Evolutionary conservation across 2,329 filamentous ascomycete species (phyloP).

Genomic region (Colletotrichum scovillei): DNA sequence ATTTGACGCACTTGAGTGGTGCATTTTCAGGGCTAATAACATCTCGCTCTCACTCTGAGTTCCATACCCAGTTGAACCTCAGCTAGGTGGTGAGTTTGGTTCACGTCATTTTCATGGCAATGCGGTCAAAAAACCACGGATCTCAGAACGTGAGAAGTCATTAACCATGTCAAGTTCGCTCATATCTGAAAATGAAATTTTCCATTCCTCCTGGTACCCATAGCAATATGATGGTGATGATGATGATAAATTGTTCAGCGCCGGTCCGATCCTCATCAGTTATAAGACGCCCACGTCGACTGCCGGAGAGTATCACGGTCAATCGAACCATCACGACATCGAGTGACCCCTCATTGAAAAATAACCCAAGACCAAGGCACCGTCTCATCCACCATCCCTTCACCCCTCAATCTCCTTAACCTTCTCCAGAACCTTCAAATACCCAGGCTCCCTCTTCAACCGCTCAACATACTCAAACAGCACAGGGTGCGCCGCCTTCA

Average conservation of each 20-base stretch:
- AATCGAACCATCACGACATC: no score
- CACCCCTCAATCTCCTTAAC: conserved; percentile 60
- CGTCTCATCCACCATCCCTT: not conserved
- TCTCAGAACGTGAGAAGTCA: not conserved
- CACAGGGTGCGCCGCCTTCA: conserved; percentile 53
- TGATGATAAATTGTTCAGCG: no score
- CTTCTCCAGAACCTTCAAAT: conserved; percentile 58
- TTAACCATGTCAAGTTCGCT: not conserved
- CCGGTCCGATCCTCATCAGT: no score
- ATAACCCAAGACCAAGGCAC: not conserved
- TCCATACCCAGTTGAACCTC: not conserved
- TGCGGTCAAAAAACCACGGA: accelerated
- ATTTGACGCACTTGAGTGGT: not conserved
- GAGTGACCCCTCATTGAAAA: no score
- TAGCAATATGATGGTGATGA: no score
- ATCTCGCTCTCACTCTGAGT: not conserved
- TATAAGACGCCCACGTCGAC: no score
- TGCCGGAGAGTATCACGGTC: no score
- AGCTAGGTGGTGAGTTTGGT: not conserved
- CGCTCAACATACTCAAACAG: conserved; percentile 58
- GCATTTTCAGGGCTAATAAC: not conserved
- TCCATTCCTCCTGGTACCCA: not conserved
- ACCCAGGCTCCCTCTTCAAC: conserved; percentile 60
- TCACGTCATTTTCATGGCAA: not conserved
- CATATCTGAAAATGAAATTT: not conserved